Base-by-base conservation (phyloP, 495 filamentous ascomycete species). In the Hypoxylon fuscum region DNA sequence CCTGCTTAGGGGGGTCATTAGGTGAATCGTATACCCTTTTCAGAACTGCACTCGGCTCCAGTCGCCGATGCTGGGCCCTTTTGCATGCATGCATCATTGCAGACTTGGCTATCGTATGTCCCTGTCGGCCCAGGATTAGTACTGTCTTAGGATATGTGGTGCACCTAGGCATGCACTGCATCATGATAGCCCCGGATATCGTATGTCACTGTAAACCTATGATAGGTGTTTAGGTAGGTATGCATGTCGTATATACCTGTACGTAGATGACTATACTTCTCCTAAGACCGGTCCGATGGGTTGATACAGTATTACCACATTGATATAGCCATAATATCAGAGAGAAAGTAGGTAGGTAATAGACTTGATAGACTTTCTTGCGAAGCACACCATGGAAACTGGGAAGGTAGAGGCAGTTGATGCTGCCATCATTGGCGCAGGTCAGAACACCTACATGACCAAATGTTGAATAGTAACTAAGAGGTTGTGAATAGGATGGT, bases 401-500 rank as follows among this genome's bases (percentile, higher is more conserved):
- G 45, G 17, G 0, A 48, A 34, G 3, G 29, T 48, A 20, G 45
- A 48, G 14, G 14, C 29, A 18, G 55, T 68, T 27, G 59, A 68
- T 12, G 65, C 51, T 11, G 59, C 51, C 20, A 60, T 68, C 22
- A 59, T 68, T 17, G 69, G 69, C 31, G 69, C 71, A 75, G 79
- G 79, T 27, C 69, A 66, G 57, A 68, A 14, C 23, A n/a, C 11
- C 22, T 6, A 23, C 3, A 21, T 21, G 10, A 12, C 25, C 51
- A 48, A 41, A 9, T 49, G 23, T 22, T 35, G 21, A 27, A 38
- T 25, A 10, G 9, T 2, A 35, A 21, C 17, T 17, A 43, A 12
- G 9, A 34, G 14, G 8, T 21, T 46, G 15, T 47, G 15, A 31
- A 45, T 20, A 78, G 79, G 79, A n/a, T 76, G 71, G 64, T 73